Evolutionary conservation across 768 basidiomycete species (phyloP).

Genomic region (Lactarius indigo): DNA sequence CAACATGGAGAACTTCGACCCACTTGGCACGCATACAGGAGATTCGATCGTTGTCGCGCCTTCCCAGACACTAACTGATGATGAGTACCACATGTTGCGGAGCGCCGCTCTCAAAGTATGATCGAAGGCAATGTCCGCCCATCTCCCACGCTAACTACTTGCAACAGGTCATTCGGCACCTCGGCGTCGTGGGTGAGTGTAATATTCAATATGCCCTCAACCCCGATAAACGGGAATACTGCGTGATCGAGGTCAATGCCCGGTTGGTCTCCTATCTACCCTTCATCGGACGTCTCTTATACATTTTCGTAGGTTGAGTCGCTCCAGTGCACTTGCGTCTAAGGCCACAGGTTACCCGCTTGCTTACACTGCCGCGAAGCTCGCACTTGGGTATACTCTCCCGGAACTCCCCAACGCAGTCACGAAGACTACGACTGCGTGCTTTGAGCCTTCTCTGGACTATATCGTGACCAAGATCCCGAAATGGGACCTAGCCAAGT

Average conservation of each 20-base stretch:
- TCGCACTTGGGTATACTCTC: slow-evolving; percentile 94
- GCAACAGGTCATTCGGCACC: slow-evolving; percentile 57
- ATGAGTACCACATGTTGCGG: slow-evolving; percentile 98
- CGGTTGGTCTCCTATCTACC: slow-evolving; percentile 45
- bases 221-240: slow-evolving; percentile 88
- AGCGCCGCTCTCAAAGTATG: slow-evolving; percentile 92
- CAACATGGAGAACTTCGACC: slow-evolving; percentile 99
- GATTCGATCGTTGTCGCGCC: slow-evolving; percentile 99
- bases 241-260: slow-evolving; percentile 97
- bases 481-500: slow-evolving; percentile 99
- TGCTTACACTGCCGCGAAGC: slow-evolving; percentile 98
- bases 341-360: slow-evolving; percentile 99
- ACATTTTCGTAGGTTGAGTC: slow-evolving; percentile 45
- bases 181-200: slow-evolving; percentile 91
- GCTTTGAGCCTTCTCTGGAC: slow-evolving; percentile 97
- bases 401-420: slow-evolving; percentile 98
- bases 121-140: background rate
- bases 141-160: background rate
- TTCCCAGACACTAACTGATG: slow-evolving; percentile 94
- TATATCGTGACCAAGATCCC: slow-evolving; percentile 99
- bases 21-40: slow-evolving; percentile 97
- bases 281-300: slow-evolving; percentile 3
- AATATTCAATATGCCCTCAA: slow-evolving; percentile 99
- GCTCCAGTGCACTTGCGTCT: slow-evolving; percentile 93
- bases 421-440: slow-evolving; percentile 98